A percentile compares a stretch with the other conserved stretches of the same genome.
phyloP scores from a whole-genome alignment of 495 filamentous ascomycete genomes.

The Penicillium herquei region DNA sequence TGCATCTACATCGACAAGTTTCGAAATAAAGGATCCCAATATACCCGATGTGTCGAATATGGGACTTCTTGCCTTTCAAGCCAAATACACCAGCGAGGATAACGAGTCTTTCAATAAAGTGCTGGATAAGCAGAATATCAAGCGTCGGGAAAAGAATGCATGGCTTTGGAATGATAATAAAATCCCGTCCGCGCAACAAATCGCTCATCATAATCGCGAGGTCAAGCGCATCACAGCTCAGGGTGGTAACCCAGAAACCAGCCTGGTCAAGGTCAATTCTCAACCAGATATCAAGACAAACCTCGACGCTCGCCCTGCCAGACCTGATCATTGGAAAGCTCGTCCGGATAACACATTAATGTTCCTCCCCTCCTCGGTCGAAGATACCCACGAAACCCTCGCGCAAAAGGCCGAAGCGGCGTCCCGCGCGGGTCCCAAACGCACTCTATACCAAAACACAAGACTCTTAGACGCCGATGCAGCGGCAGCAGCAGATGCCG shows the following conservation, averaged over 20 bases:
- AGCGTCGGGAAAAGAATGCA: constrained; percentile 73
- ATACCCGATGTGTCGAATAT: constrained; percentile 74
- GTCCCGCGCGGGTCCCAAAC: constrained; percentile 73
- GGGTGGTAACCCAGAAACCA: constrained; percentile 46
- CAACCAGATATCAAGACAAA: constrained; percentile 55
- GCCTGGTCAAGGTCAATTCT: constrained; percentile 16
- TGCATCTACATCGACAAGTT: constrained; percentile 40
- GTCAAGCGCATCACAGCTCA: constrained; percentile 55
- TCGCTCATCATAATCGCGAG: constrained; percentile 74
- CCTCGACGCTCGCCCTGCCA: constrained; percentile 69
- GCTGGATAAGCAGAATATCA: constrained; percentile 86
- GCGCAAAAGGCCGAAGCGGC: constrained; percentile 63
- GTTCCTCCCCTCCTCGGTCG: constrained; percentile 71
- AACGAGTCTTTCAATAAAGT: constrained; percentile 94
- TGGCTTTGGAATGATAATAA: constrained; percentile 91
- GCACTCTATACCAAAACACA: constrained; percentile 82
- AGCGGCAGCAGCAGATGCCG: constrained; percentile 28
- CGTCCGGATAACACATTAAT: constrained; percentile 81
- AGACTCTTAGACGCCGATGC: constrained; percentile 49
- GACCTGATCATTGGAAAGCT: constrained; percentile 72
- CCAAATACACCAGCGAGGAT: constrained; percentile 93
- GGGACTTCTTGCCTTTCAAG: constrained; percentile 79
- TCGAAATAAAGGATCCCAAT: constrained; percentile 32
- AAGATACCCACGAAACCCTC: constrained; percentile 63
- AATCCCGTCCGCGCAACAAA: constrained; percentile 79